Evolutionary conservation across 768 basidiomycete genomes (phyloP).

Genomic region (Leccinum disarticulatum): DNA sequence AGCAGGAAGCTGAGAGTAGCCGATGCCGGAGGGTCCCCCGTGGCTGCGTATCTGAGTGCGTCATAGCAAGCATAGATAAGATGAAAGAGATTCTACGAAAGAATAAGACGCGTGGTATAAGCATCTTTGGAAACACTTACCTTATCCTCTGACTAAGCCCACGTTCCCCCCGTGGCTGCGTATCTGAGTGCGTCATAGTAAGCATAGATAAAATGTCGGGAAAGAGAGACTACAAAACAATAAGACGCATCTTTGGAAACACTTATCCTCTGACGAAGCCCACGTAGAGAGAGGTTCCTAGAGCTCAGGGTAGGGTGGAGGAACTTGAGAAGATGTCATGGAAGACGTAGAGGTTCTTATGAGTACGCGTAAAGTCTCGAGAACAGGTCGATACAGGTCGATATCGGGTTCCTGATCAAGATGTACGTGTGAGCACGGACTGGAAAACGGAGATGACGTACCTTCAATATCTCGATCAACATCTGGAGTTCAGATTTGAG

Average conservation of each 20-base stretch:
- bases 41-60: conserved; percentile 96
- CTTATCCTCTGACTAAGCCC: too few species aligned
- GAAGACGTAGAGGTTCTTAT: conserved; percentile 94
- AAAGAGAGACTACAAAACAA: too few species aligned
- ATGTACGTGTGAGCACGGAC: conserved; percentile 13
- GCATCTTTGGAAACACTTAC: conserved; percentile 2
- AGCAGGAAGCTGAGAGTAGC: conserved; percentile 76
- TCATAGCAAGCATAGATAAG: conserved; percentile 98
- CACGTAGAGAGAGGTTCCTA: conserved; percentile 89
- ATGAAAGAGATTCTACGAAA: conserved; percentile 81
- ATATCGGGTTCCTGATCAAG: conserved; percentile 78
- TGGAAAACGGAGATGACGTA: conserved; percentile 34
- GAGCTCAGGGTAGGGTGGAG: conserved; percentile 85
- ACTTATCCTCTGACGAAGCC: conserved; percentile 69
- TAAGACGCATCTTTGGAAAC: too few species aligned
- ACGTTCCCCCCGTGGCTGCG: too few species aligned
- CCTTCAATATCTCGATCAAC: conserved; percentile 92
- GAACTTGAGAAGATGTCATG: conserved; percentile 98
- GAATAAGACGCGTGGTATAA: neutral
- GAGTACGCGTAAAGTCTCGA: conserved; percentile 89
- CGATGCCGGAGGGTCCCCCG: conserved; percentile 93
- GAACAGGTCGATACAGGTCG: conserved; percentile 80
- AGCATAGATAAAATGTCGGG: too few species aligned
- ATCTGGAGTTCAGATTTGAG: conserved; percentile 94
- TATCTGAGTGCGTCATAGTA: too few species aligned